Evolutionary conservation across 148 eudicot species (phyloP), one percentile per base, ranked within the genome.

Genomic region (Arbutus unedo): DNA sequence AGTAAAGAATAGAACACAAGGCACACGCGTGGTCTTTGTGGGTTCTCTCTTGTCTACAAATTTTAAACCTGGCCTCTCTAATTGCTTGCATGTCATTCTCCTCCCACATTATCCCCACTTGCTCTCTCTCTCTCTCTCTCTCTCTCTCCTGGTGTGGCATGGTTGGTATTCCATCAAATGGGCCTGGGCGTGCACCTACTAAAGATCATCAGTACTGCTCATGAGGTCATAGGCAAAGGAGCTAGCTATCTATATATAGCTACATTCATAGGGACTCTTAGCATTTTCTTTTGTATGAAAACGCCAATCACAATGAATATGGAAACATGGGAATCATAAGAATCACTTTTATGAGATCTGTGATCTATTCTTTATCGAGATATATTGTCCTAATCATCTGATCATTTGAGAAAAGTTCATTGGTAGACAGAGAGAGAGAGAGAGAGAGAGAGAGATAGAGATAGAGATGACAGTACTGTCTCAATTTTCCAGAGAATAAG

Each of bases 1-100:
- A 72, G 50, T 10, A 45, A 44, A 72, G 43, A 44, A 6, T 7
- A 44, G 43, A 43, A 45, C 4, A 8, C 6, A 1, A 45, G 76
- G 53, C 77, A 74, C 77, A 74, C 77, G 77, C 82, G 82, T 80
- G 82, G 82, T 80, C 55, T 80, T 67, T 79, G 82, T 80, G 82
- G 82, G 82, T 67, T 80, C 74, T 74, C 77, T 48, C 57, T 67
- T 80, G 82, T 80, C 82, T 66, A 8, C 82, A 66, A 49, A 66
- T 80, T 47, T 67, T 48, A 48, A 66, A 23, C 73, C 11, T 14
- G 44, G 57, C 82, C 75, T 66, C 59, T 67, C 7, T 48, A 16
- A 25, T 79, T 80, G 75, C 75, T 25, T 64, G 55, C 75, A 19
- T 80, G 74, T 80, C 75, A 80, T 67, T 80, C 82, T 66, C 82